Evolutionary conservation across 495 filamentous ascomycete genomes (phyloP).

Genomic region (Podospora pseudopauciseta): DNA sequence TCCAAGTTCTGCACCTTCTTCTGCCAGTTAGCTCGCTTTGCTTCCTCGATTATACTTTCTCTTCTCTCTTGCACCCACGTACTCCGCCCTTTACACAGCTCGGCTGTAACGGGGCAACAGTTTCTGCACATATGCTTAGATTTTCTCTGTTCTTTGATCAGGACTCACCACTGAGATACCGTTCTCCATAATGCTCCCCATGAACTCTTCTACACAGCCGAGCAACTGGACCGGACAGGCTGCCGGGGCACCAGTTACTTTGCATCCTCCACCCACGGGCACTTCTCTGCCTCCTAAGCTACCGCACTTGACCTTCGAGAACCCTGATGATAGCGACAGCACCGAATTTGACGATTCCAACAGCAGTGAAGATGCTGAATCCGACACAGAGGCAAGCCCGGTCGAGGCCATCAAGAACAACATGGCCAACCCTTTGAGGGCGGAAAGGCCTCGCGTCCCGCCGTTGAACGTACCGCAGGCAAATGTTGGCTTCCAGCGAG

Average conservation of each 20-base stretch:
- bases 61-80: background rate
- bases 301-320: conserved; percentile 2
- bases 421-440: background rate
- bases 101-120: conserved; percentile 3
- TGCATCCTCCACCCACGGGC: background rate
- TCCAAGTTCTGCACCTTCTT: background rate
- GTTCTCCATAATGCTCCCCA: conserved; percentile 2
- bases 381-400: background rate
- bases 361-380: conserved; percentile 9
- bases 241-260: background rate
- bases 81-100: background rate
- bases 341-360: conserved; percentile 9
- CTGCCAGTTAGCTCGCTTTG: background rate
- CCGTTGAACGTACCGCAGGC: background rate
- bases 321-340: conserved; percentile 1
- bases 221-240: background rate
- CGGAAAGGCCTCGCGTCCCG: background rate
- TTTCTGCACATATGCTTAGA: background rate
- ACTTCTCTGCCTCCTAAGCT: conserved; percentile 1
- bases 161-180: conserved; percentile 1
- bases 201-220: background rate
- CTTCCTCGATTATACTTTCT: background rate
- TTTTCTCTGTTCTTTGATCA: background rate
- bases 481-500: background rate
- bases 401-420: background rate